Evolutionary conservation across 2,329 filamentous ascomycete genomes (phyloP).

Genomic region (Lasiodiplodia hormozganensis): DNA sequence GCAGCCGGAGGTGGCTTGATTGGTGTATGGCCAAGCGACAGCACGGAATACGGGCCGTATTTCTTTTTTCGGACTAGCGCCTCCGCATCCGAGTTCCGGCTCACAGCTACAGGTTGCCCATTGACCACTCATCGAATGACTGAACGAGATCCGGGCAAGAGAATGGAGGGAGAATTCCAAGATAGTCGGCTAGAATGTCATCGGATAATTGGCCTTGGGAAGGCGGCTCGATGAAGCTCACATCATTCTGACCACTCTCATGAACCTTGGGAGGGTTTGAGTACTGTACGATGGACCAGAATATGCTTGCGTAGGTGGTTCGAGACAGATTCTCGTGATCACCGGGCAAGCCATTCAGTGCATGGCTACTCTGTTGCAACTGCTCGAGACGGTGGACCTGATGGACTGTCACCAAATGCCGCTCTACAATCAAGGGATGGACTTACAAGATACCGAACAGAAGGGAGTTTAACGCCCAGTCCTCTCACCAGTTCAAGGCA

Average conservation of each 20-base stretch:
- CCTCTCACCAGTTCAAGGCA: neutral
- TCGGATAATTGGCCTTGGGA: neutral
- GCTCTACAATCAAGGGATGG: neutral
- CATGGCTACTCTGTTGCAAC: neutral
- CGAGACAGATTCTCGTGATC: neutral
- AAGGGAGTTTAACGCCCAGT: neutral
- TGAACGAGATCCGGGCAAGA: neutral
- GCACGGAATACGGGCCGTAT: slow-evolving; percentile 5
- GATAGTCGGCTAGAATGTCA: neutral
- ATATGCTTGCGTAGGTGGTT: neutral
- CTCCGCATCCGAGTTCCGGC: neutral
- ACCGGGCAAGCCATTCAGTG: neutral
- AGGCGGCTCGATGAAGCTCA: neutral
- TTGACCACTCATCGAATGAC: slow-evolving; percentile 2
- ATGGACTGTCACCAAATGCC: neutral
- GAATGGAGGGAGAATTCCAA: neutral
- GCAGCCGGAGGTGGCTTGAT: neutral
- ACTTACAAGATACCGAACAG: neutral
- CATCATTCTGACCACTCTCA: neutral
- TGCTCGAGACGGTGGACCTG: neutral
- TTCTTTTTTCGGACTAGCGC: neutral
- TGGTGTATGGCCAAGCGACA: too few relatives aligned
- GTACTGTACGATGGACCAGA: neutral
- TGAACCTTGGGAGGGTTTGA: neutral
- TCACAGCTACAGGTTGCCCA: slow-evolving; percentile 2